These are phyloP conservation scores for Geotrichum citri-aurantii DNA, from an alignment of 1,139 yeast species.

Conservation along the genomic window DNA sequence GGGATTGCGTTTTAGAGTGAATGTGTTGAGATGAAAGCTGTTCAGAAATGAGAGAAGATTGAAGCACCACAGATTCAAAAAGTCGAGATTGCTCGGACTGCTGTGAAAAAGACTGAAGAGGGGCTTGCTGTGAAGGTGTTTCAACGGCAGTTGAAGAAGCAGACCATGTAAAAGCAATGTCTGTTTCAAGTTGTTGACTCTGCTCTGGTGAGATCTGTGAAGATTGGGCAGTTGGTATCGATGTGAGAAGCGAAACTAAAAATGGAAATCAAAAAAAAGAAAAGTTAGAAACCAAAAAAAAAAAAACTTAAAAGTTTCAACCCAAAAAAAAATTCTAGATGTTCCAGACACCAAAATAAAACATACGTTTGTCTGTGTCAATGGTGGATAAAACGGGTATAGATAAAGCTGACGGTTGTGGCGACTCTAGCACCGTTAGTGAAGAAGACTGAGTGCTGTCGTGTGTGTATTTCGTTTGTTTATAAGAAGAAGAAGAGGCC, in stretches of 20 bases:
- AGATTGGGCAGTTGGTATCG: neutral
- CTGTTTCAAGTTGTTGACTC: neutral
- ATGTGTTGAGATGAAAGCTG: too few relatives aligned
- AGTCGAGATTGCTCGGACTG: slow-evolving; percentile 1
- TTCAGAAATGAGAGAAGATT: neutral
- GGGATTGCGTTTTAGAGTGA: too few relatives aligned
- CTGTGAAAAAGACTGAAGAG: neutral
- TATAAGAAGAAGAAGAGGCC: neutral
- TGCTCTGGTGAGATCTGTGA: neutral
- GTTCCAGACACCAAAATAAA: neutral
- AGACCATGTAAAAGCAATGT: neutral
- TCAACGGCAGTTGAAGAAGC: neutral
- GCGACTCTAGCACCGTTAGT: neutral
- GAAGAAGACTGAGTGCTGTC: neutral
- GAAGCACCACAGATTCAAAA: neutral
- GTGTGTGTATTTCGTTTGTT: neutral
- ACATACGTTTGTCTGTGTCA: neutral
- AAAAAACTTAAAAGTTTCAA: neutral
- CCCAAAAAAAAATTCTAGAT: too few relatives aligned
- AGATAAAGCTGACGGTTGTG: neutral
- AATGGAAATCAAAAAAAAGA: slow-evolving; percentile 5
- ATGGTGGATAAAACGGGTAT: neutral
- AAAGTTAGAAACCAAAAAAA: slow-evolving; percentile 6
- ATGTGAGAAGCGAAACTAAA: neutral
- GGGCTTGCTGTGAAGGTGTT: neutral